Base-by-base conservation (phyloP, 2,329 filamentous ascomycete genomes). In the Botrytis squamosa region DNA sequence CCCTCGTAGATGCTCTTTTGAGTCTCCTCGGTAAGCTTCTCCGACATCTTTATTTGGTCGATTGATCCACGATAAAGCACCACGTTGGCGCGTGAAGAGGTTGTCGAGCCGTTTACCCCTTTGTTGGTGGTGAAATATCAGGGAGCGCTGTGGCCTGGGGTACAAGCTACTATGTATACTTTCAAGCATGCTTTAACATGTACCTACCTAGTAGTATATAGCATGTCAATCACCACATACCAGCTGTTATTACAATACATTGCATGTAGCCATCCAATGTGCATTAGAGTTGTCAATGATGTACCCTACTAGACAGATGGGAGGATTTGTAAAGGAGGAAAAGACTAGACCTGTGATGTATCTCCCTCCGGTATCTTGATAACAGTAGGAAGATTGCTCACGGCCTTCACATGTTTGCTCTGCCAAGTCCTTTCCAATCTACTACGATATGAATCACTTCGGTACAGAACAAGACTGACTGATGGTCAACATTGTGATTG, bases 211-310 rank as follows among this genome's bases (percentile, higher is more conserved):
- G 29, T 29, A 33, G 33, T 33, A 33, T 33, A 16, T 20, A 18
- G 40, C 1, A 40, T 22, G 6, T 40, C 36, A n/a, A 6, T 2
- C 36, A 63, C 36, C 7, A n/a, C 3, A n/a, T 63, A 40, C 36
- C 22, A 1, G 1, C 22, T n/a, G 6, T n/a, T 4, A 18, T 10
- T 1, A 18, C 14, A 42, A 2, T 4, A 3, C 25, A n/a, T 18
- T 40, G 14, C 14, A 14, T 38, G 6, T 25, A 38, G 25, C 36
- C 3, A 63, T 6, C 12, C 6, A 16, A n/a, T 20, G 36, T 9
- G 5, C 16, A 8, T n/a, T 4, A 18, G 12, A 42, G 12, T 4
- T 18, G 1, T 4, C 12, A 22, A 63, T 25, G 36, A 42, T 63
- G 2, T 1, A 42, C 7, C 7, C 14, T 9, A 16, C 1, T 18